Percentiles rank a stretch among this genome's conserved stretches.
phyloP scores from a whole-genome alignment of 164 flowering plant genomes.

The Tinospora cordifolia region DNA sequence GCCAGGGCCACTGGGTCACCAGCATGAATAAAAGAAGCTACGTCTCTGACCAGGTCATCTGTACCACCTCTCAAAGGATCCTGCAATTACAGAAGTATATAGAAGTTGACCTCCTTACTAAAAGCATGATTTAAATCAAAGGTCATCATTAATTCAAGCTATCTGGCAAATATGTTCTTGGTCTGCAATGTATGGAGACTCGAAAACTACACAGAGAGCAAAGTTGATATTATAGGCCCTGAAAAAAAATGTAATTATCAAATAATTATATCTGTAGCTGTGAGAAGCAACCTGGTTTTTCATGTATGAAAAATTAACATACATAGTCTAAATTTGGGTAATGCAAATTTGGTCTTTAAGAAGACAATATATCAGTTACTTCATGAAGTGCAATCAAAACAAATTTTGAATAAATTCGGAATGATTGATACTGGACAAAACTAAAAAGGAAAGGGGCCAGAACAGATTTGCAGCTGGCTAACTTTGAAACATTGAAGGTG shows the following conservation, averaged over 20 bases:
- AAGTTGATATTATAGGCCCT: neutral
- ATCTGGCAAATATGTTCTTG: neutral
- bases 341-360: too few species aligned
- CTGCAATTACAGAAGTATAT: constrained; percentile 28
- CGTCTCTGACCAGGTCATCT: constrained; percentile 59
- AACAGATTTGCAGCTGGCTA: neutral
- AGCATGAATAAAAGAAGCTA: constrained; percentile 55
- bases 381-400: neutral
- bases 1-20: constrained; percentile 51
- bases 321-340: neutral
- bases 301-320: neutral
- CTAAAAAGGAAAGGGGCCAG: too few species aligned
- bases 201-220: neutral
- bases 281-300: neutral
- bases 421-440: neutral
- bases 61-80: constrained; percentile 91
- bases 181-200: neutral
- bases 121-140: neutral
- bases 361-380: neutral
- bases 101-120: neutral
- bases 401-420: neutral
- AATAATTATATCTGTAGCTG: neutral
- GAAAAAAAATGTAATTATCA: neutral
- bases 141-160: neutral
- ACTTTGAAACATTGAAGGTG: too few species aligned